A percentile compares a stretch with the other conserved stretches of the same genome.
Conservation (phyloP, 139 green algal species). For the Edaphochlamys debaryana region DNA sequence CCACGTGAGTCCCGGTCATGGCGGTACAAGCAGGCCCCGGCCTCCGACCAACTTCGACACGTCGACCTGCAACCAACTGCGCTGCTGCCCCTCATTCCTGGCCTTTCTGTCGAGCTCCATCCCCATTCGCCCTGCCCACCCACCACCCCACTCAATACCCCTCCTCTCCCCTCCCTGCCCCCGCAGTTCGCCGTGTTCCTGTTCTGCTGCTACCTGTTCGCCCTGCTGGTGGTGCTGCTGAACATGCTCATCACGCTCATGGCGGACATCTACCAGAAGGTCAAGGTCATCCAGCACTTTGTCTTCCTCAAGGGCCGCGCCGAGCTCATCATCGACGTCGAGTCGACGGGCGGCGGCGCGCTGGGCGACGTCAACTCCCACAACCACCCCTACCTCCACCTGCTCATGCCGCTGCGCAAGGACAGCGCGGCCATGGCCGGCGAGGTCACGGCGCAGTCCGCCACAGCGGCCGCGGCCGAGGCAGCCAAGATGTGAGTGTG, state of each 20-base stretch:
- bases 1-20: conserved; percentile 6
- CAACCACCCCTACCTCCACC: conserved; percentile 42
- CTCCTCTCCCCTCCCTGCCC: background rate
- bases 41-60: too few species aligned
- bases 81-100: too few species aligned
- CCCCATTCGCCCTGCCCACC: too few species aligned
- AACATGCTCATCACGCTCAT: conserved; percentile 67
- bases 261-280: conserved; percentile 48
- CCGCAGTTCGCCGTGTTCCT: conserved; percentile 49
- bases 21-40: background rate
- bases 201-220: conserved; percentile 53
- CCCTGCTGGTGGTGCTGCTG: conserved; percentile 52
- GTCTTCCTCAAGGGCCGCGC: conserved; percentile 50
- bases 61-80: too few species aligned
- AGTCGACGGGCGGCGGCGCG: conserved; percentile 22
- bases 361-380: background rate
- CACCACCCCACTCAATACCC: too few species aligned
- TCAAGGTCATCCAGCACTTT: conserved; percentile 39
- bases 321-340: conserved; percentile 53
- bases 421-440: background rate
- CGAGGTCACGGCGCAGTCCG: background rate
- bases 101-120: too few species aligned
- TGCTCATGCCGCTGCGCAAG: conserved; percentile 41
- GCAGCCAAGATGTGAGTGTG: background rate
- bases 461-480: background rate